Percentiles rank a stretch among this genome's conserved stretches.
These are phyloP conservation scores for Anthracocystis panici-leucophaei DNA, from an alignment of 1,284 basidiomycete genomes.

Conservation along the genomic window DNA sequence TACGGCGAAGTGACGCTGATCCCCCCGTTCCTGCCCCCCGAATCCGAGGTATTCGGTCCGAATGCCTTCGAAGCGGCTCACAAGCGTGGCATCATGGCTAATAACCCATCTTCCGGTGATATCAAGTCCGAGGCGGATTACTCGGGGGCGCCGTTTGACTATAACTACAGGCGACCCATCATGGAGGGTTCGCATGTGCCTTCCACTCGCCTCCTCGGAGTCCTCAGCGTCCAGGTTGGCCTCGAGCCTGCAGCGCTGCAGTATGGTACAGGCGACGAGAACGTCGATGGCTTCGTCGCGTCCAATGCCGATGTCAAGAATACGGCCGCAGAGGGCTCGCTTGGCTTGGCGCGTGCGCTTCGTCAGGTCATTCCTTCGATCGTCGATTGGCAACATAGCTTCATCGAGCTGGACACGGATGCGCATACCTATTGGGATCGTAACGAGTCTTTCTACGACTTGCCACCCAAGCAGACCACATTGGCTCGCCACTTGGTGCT, in stretches of 20 bases:
- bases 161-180: neutral
- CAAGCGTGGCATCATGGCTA: neutral
- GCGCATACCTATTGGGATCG: slow-evolving; percentile 44
- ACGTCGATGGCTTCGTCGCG: slow-evolving; percentile 45
- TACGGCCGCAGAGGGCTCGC: slow-evolving; percentile 23
- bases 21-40: slow-evolving; percentile 40
- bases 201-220: slow-evolving; percentile 33
- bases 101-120: neutral
- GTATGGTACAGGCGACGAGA: slow-evolving; percentile 29
- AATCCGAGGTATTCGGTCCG: slow-evolving; percentile 21
- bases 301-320: slow-evolving; percentile 33
- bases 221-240: slow-evolving; percentile 37
- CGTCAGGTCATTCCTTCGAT: slow-evolving; percentile 31
- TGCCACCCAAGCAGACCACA: slow-evolving; percentile 36
- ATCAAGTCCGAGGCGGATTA: slow-evolving; percentile 6
- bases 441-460: slow-evolving; percentile 40
- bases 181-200: neutral
- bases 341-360: slow-evolving; percentile 29
- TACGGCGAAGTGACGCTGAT: slow-evolving; percentile 46
- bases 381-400: slow-evolving; percentile 42
- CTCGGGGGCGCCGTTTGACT: neutral
- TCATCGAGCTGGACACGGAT: slow-evolving; percentile 30
- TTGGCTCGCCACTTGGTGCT: slow-evolving; percentile 38
- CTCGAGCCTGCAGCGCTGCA: slow-evolving; percentile 44
- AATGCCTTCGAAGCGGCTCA: slow-evolving; percentile 3